These are phyloP conservation scores for Aspergillus ellipticus DNA, from an alignment of 495 filamentous ascomycete genomes.

Conservation along the genomic window DNA sequence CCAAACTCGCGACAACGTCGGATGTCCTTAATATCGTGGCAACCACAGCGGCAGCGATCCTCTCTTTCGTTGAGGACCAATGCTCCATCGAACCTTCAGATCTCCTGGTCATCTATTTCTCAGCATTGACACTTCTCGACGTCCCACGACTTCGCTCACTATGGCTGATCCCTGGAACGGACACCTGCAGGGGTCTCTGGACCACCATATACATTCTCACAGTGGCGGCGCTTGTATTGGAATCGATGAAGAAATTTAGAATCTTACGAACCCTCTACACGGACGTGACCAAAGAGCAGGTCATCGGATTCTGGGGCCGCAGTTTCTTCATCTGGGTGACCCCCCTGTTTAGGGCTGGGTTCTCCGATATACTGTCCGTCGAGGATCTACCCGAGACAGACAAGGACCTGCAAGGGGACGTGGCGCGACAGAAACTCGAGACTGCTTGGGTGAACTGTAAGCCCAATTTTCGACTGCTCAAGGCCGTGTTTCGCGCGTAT, in stretches of 20 bases:
- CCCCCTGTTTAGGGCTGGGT: constrained; percentile 26
- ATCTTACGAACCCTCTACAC: constrained; percentile 18
- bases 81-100: constrained; percentile 30
- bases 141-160: constrained; percentile 29
- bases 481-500: constrained; percentile 18
- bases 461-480: constrained; percentile 12
- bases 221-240: constrained; percentile 13
- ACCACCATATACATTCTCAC: constrained; percentile 15
- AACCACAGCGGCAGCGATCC: constrained; percentile 9
- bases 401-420: not conserved
- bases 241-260: constrained; percentile 24
- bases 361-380: constrained; percentile 19
- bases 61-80: constrained; percentile 33
- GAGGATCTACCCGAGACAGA: constrained; percentile 23
- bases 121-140: constrained; percentile 15
- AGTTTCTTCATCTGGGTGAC: constrained; percentile 33
- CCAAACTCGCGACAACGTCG: not conserved
- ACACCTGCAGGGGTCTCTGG: constrained; percentile 11
- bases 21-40: constrained; percentile 16
- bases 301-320: constrained; percentile 26
- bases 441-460: not conserved
- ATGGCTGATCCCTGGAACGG: constrained; percentile 17
- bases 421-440: not conserved
- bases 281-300: constrained; percentile 21
- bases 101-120: constrained; percentile 31